phyloP scores from a whole-genome alignment of 208 protist genomes.

The Blechomonas ayalai region DNA sequence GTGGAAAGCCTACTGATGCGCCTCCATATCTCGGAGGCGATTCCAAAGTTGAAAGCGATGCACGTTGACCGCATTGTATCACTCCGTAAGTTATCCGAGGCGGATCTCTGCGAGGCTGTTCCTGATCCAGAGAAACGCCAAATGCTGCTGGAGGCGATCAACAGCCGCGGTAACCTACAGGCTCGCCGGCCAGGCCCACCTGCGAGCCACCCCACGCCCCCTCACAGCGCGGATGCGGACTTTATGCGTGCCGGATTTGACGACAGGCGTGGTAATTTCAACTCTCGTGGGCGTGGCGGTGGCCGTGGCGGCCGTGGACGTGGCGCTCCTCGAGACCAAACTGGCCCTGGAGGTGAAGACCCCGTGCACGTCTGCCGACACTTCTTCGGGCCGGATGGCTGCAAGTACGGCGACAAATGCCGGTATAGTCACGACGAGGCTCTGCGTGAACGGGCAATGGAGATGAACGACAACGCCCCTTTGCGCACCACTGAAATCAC shows the following conservation, averaged over 20 bases:
- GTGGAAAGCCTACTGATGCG: constrained; percentile 72
- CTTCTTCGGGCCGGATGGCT: constrained; percentile 54
- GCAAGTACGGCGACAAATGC: constrained; percentile 78
- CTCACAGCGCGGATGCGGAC: constrained; percentile 26
- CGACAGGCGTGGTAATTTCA: constrained; percentile 5
- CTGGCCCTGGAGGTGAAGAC: constrained; percentile 15
- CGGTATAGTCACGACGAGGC: constrained; percentile 67
- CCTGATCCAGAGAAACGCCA: constrained; percentile 67
- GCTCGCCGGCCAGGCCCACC: constrained; percentile 23
- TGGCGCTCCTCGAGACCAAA: neutral
- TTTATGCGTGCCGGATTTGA: constrained; percentile 8
- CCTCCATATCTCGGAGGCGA: constrained; percentile 64
- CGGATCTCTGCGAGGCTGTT: constrained; percentile 50
- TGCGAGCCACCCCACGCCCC: constrained; percentile 22
- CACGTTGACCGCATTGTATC: constrained; percentile 63
- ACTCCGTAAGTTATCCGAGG: constrained; percentile 66
- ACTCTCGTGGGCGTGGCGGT: constrained; percentile 18
- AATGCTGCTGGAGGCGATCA: constrained; percentile 62
- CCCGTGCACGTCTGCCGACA: constrained; percentile 53
- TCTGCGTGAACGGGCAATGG: constrained; percentile 18
- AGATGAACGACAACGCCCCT: constrained; percentile 9
- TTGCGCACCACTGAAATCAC: constrained; percentile 13
- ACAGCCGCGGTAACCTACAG: constrained; percentile 47
- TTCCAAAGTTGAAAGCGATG: constrained; percentile 63
- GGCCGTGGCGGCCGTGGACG: constrained; percentile 24